Conservation (phyloP, 1,284 basidiomycete genomes). For the Golubevia sp. region DNA sequence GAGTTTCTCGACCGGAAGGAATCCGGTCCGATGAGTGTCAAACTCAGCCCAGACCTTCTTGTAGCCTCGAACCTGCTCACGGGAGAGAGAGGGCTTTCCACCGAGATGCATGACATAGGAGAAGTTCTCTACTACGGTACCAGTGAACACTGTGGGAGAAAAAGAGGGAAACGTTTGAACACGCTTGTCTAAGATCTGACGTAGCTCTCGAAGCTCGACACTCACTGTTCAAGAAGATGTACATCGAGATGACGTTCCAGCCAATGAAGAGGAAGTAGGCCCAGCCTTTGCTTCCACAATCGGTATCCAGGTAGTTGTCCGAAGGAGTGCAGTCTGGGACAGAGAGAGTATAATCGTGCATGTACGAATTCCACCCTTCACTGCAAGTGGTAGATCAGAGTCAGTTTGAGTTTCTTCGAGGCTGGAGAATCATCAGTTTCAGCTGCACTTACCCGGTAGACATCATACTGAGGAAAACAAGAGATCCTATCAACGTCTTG, state of each 20-base stretch:
- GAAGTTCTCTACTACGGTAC: conserved; percentile 95
- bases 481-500: conserved; percentile 75
- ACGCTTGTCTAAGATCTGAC: neutral
- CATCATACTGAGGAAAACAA: conserved; percentile 78
- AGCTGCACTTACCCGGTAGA: conserved; percentile 64
- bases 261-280: conserved; percentile 87
- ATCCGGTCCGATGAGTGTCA: conserved; percentile 78
- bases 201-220: conserved; percentile 64
- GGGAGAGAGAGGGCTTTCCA: conserved; percentile 79
- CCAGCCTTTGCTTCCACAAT: conserved; percentile 87
- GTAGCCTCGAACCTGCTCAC: conserved; percentile 72
- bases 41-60: conserved; percentile 92
- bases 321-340: conserved; percentile 79
- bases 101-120: conserved; percentile 92
- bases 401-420: neutral
- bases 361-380: conserved; percentile 59
- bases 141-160: conserved; percentile 58
- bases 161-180: neutral
- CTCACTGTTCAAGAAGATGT: conserved; percentile 84
- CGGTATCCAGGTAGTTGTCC: conserved; percentile 72
- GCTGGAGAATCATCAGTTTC: neutral
- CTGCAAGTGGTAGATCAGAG: neutral
- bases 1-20: conserved; percentile 74
- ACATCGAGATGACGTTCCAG: conserved; percentile 95
- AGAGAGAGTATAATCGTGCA: conserved; percentile 65